These are phyloP conservation scores for Penicillium sp. DNA, from an alignment of 2,329 filamentous ascomycete species.

Conservation along the genomic window DNA sequence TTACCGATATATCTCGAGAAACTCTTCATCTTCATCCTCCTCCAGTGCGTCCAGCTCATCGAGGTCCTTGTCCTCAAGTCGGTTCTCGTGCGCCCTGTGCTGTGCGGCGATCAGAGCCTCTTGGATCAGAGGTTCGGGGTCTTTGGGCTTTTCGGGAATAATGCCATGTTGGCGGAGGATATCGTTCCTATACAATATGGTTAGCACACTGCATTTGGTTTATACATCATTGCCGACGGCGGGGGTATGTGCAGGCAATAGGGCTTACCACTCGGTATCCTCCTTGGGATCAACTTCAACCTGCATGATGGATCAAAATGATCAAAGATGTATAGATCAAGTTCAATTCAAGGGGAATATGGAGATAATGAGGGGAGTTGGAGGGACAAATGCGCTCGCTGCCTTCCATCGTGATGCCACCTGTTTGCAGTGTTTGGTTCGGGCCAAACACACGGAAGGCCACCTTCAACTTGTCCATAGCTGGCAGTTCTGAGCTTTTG, in stretches of 20 bases:
- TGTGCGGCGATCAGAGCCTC: slow-evolving; percentile 85
- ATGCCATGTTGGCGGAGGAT: slow-evolving; percentile 95
- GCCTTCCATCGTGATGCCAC: slow-evolving; percentile 29
- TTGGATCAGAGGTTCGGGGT: slow-evolving; percentile 92
- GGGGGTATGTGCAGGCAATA: slow-evolving; percentile 13
- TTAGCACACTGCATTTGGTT: slow-evolving; percentile 12
- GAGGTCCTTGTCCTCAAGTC: slow-evolving; percentile 88
- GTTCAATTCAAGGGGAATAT: slow-evolving; percentile 2
- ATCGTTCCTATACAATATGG: slow-evolving; percentile 70
- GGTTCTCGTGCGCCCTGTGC: slow-evolving; percentile 81
- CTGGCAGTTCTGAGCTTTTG: slow-evolving; percentile 22
- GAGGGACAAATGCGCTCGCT: slow-evolving; percentile 10
- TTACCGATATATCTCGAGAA: slow-evolving; percentile 78
- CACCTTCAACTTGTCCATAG: slow-evolving; percentile 36
- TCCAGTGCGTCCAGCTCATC: slow-evolving; percentile 92
- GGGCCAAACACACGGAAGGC: slow-evolving; percentile 37
- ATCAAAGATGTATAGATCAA: neutral
- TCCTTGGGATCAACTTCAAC: slow-evolving; percentile 94
- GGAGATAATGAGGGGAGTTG: neutral
- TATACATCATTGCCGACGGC: slow-evolving; percentile 12
- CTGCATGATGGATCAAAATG: slow-evolving; percentile 46
- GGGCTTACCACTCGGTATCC: slow-evolving; percentile 86
- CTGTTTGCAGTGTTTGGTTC: slow-evolving; percentile 42
- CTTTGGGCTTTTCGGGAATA: slow-evolving; percentile 96
- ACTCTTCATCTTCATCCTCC: slow-evolving; percentile 91